Evolutionary conservation across 352 stramenopile species (phyloP), one percentile per base, ranked within the genome.

Genomic region (Phytophthora pinifolia): DNA sequence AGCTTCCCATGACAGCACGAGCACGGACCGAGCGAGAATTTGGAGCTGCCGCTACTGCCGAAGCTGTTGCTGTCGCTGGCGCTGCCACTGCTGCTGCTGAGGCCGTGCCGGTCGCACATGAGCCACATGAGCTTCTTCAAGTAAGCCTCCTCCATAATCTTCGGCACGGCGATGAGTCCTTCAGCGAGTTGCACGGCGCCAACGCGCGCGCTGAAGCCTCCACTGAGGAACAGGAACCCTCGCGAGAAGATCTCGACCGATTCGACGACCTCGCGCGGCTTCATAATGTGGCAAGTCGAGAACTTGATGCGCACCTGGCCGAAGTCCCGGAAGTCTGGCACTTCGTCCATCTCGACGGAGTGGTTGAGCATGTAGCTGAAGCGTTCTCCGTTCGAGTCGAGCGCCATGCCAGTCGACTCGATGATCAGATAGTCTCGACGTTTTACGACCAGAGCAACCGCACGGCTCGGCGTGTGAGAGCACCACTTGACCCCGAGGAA

Each of bases 401-500:
- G 46, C 2, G 72, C 67, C 45, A 70, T 73, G 9, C 76, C 76
- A 9, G 68, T 76, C 6, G 73, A 73, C 30, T 86, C 76, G 20
- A 86, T 51, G 1, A 74, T 58, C 15, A 86, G 42, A 38, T 81
- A 83, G 45, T 87, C 76, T 7, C 76, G 73, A 6, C 59, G 63
- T 20, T 80, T 72, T 7, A 86, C 44, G 15, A 86, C 57, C 13
- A 65, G 39, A 6, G 54, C 46, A 30, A 62, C 34, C 3, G 68
- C 45, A 8, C 49, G 50, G 27, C 49, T 43, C 13, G 56, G 13
- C 5, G 45, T 54, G 6, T 46, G 55, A 8, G 57, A 55, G 35
- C 59, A 62, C 74, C 74, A 84, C 32, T 84, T 84, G 57, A 84
- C 37, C 6, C 68, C 68, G 9, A 81, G 57, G 35, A 79, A 82